A percentile compares a stretch with the other conserved stretches of the same genome.
Evolutionary conservation across 2,329 filamentous ascomycete genomes (phyloP).

Genomic region (Teratosphaeriaceae sp.): DNA sequence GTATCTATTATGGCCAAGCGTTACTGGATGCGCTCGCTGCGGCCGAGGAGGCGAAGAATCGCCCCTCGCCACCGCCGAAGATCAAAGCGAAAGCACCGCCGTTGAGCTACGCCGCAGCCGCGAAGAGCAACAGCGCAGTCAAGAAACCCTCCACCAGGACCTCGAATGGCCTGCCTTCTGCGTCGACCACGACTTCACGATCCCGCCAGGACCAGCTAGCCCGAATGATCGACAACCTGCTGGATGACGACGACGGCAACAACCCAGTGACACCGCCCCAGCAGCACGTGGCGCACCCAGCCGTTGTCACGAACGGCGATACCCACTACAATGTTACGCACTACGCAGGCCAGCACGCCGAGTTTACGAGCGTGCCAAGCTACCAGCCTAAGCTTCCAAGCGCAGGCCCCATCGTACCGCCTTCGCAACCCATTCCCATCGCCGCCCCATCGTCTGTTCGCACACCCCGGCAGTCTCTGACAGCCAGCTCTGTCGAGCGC

Average conservation of each 20-base stretch:
- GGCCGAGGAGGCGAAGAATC: constrained; percentile 4
- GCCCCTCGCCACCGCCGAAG: constrained; percentile 4
- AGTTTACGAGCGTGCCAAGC: constrained; percentile 29
- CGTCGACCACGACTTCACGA: constrained; percentile 7
- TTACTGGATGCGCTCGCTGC: constrained; percentile 4
- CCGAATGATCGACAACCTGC: constrained; percentile 53
- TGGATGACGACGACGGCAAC: constrained; percentile 41
- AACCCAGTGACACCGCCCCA: constrained; percentile 42
- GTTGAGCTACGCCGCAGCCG: constrained; percentile 26
- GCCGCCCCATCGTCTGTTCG: constrained; percentile 6
- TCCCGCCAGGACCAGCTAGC: constrained; percentile 44
- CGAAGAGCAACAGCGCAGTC: constrained; percentile 18
- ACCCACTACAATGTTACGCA: constrained; percentile 22
- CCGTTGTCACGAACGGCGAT: constrained; percentile 34
- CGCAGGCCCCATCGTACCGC: constrained; percentile 4
- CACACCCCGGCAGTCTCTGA: no score
- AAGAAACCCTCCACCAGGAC: no score
- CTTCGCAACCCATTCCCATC: background rate
- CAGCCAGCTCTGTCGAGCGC: constrained; percentile 19
- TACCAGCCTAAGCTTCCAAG: constrained; percentile 19
- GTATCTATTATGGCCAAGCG: constrained; percentile 20
- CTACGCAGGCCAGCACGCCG: constrained; percentile 27
- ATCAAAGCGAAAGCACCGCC: constrained; percentile 15
- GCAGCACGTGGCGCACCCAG: constrained; percentile 24
- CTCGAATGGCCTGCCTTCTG: constrained; percentile 6